A percentile compares a stretch with the other conserved stretches of the same genome.
Evolutionary conservation across 768 basidiomycete genomes (phyloP).

Genomic region (Boletales sp.): DNA sequence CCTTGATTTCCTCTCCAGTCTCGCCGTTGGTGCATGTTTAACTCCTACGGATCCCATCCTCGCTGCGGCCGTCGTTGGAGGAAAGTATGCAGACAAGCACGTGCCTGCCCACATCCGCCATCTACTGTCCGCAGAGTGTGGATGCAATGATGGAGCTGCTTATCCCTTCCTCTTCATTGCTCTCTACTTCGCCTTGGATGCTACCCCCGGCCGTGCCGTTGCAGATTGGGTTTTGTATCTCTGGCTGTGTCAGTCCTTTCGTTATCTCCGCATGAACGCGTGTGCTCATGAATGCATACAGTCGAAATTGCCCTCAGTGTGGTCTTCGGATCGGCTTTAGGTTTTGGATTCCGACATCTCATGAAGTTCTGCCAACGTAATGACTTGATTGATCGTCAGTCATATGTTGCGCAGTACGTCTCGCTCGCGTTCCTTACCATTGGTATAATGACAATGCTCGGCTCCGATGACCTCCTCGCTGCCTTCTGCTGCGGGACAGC

Average conservation of each 20-base stretch:
- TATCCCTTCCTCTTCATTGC: conserved; percentile 93
- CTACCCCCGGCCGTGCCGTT: conserved; percentile 57
- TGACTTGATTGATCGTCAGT: conserved; percentile 88
- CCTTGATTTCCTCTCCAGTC: conserved; percentile 82
- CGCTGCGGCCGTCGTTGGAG: conserved; percentile 66
- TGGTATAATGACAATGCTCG: conserved; percentile 80
- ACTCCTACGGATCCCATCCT: conserved; percentile 68
- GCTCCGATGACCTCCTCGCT: conserved; percentile 91
- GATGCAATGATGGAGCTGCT: conserved; percentile 96
- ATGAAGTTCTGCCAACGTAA: conserved; percentile 91
- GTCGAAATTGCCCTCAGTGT: conserved; percentile 79
- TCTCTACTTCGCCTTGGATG: conserved; percentile 79
- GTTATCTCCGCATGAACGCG: not conserved
- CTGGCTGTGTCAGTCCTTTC: conserved; percentile 69
- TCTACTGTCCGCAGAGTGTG: conserved; percentile 71
- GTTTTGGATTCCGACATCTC: conserved; percentile 77
- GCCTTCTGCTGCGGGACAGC: conserved; percentile 94
- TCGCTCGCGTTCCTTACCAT: conserved; percentile 81
- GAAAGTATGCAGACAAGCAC: conserved; percentile 97
- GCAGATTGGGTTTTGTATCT: conserved; percentile 85
- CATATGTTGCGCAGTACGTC: conserved; percentile 90
- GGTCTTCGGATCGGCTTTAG: conserved; percentile 70
- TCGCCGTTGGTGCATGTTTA: conserved; percentile 89
- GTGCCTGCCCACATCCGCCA: conserved; percentile 80
- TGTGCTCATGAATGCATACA: conserved; percentile 26